Base-by-base conservation (phyloP, 1,284 basidiomycete genomes). In the Sanghuangporus baumii region DNA sequence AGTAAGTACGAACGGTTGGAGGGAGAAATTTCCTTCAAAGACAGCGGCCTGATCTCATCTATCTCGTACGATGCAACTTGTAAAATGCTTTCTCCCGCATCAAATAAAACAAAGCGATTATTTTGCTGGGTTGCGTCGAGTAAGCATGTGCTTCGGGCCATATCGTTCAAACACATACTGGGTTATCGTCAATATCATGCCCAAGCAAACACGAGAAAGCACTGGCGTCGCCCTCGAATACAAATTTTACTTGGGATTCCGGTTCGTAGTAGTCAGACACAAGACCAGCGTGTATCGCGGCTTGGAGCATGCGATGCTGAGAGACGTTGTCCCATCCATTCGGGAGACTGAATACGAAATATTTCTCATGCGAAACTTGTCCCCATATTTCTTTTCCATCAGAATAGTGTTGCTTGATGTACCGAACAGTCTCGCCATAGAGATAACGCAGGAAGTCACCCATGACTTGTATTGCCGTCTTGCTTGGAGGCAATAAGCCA, bases 281-380 rank as follows among this genome's bases (percentile, higher is more conserved):
- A 38, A 91, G 71, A 14, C 81, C 81, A 4, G 85, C 89, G 66
- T 83, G 79, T 4, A 87, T 79, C 0, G 88, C 88, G 0, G 83
- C 85, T 62, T 85, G 77, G 60, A 88, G 80, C 85, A 91, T 88
- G 72, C 83, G 85, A 38, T 84, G 83, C 70, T 91, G 89, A 68
- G 90, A 89, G 1, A 85, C 84, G n/a, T 88, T 88, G 69, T 89
- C 88, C 89, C 89, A 91, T 6, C 89, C 89, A 68, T 90, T 91
- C 12, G 89, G 89, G 70, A 91, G 88, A 51, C 83, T 85, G 50
- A 91, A 73, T 5, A 91, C 86, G 66, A 89, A 84, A 69, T 89
- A 83, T 52, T 88, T 79, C 67, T 84, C 79, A 48, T 79, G 69
- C 69, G 88, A 26, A 14, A 60, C 3, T 81, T 77, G 31, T 78